Conservation (phyloP, 2,329 filamentous ascomycete genomes). For the Xylaria polymorpha region DNA sequence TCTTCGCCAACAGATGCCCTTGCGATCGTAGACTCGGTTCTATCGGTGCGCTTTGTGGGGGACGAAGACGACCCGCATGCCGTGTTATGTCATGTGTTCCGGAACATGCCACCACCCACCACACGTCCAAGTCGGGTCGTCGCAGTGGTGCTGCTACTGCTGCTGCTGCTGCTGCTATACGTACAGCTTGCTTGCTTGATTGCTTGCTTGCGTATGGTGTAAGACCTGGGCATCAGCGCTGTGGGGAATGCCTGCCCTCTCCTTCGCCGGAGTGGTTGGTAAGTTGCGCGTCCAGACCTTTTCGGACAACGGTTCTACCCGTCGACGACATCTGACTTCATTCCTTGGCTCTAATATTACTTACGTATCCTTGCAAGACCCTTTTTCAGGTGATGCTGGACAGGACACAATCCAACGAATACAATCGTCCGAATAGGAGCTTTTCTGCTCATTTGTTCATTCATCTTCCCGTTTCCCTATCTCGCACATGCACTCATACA, state of each 20-base stretch:
- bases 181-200: too few relatives aligned
- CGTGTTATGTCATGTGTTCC: conserved; percentile 32
- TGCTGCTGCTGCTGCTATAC: not conserved
- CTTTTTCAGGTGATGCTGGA: conserved; percentile 25
- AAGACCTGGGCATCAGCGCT: conserved; percentile 21
- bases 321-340: conserved; percentile 9
- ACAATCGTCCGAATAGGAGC: not conserved
- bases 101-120: conserved; percentile 22
- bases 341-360: conserved; percentile 12
- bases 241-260: conserved; percentile 18
- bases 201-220: conserved; percentile 3
- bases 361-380: conserved; percentile 1
- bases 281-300: conserved; percentile 25
- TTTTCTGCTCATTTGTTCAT: conserved; percentile 2
- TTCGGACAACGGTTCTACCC: conserved; percentile 22
- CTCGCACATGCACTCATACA: not conserved
- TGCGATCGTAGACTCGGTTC: conserved; percentile 5
- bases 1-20: conserved; percentile 17
- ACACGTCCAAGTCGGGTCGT: conserved; percentile 6
- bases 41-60: conserved; percentile 13
- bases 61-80: conserved; percentile 11
- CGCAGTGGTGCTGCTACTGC: conserved; percentile 4
- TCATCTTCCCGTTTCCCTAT: not conserved
- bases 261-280: conserved; percentile 7
- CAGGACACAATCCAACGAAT: conserved; percentile 13